Conservation (phyloP, 306 rosid genomes). For the Cajanus cajan region DNA sequence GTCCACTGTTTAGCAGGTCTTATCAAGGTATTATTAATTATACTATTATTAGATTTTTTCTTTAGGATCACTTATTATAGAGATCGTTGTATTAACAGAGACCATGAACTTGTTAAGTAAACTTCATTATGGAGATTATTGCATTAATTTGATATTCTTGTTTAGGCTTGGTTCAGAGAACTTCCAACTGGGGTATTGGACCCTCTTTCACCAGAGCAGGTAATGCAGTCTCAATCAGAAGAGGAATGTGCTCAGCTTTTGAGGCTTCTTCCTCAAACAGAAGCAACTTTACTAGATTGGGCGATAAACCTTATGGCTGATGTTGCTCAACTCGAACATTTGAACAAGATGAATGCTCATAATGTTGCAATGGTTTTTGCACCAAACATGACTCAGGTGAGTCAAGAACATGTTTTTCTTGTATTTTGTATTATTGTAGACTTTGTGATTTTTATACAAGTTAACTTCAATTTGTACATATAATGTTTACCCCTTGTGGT, state of each 20-base stretch:
- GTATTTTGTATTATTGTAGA: background rate
- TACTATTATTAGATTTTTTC: background rate
- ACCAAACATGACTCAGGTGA: slow-evolving; percentile 87
- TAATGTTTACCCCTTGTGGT: background rate
- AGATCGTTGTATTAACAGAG: background rate
- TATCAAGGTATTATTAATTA: slow-evolving; percentile 42
- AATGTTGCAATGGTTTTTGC: slow-evolving; percentile 88
- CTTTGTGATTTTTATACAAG: background rate
- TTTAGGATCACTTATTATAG: background rate
- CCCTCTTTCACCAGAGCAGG: slow-evolving; percentile 77
- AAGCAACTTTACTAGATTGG: slow-evolving; percentile 78
- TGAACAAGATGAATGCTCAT: slow-evolving; percentile 83
- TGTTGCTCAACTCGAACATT: slow-evolving; percentile 69
- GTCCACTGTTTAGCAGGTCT: slow-evolving; percentile 13
- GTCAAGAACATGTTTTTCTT: slow-evolving; percentile 19
- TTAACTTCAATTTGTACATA: background rate
- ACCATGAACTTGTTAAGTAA: background rate
- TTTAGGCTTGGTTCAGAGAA: slow-evolving; percentile 88
- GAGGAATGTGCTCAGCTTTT: slow-evolving; percentile 69
- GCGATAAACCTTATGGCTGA: slow-evolving; percentile 82
- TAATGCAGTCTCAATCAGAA: slow-evolving; percentile 69
- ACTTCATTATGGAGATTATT: background rate
- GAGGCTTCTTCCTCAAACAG: slow-evolving; percentile 67
- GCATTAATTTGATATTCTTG: slow-evolving; percentile 14
- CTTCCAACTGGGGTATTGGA: slow-evolving; percentile 73